Conservation (phyloP, 768 basidiomycete species). For the Rhizopogon vesiculosus region DNA sequence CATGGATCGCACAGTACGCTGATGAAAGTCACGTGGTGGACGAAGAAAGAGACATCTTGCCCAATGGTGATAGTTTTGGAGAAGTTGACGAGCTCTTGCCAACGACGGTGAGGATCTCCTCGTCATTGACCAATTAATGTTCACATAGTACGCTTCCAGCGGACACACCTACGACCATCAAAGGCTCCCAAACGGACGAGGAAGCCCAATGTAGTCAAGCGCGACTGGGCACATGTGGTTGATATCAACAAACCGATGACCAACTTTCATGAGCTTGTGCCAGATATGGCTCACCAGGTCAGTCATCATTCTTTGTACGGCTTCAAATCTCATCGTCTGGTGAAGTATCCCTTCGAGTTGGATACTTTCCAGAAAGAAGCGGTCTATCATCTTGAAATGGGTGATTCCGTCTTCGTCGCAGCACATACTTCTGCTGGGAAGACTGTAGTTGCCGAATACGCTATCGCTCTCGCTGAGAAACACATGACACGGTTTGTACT, state of each 20-base stretch:
- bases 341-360: conserved; percentile 95
- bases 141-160: conserved; percentile 29
- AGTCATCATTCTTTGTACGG: conserved; percentile 5
- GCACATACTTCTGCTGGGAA: conserved; percentile 99
- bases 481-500: conserved; percentile 91
- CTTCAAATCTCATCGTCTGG: conserved; percentile 1
- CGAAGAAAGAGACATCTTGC: conserved; percentile 17
- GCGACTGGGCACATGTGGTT: conserved; percentile 97
- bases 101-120: conserved; percentile 34
- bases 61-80: conserved; percentile 19
- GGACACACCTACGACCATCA: conserved; percentile 53
- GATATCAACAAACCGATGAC: conserved; percentile 86
- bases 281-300: conserved; percentile 94
- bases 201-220: conserved; percentile 58
- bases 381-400: conserved; percentile 94
- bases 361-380: conserved; percentile 99
- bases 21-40: conserved; percentile 11
- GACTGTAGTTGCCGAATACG: conserved; percentile 98
- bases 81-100: conserved; percentile 84
- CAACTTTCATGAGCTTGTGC: conserved; percentile 90
- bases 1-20: conserved; percentile 12
- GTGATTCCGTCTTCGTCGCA: conserved; percentile 98
- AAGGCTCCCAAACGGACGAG: conserved; percentile 36
- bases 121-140: neutral
- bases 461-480: conserved; percentile 92